Conservation (phyloP, 495 filamentous ascomycete species). For the Tuber indicum region DNA sequence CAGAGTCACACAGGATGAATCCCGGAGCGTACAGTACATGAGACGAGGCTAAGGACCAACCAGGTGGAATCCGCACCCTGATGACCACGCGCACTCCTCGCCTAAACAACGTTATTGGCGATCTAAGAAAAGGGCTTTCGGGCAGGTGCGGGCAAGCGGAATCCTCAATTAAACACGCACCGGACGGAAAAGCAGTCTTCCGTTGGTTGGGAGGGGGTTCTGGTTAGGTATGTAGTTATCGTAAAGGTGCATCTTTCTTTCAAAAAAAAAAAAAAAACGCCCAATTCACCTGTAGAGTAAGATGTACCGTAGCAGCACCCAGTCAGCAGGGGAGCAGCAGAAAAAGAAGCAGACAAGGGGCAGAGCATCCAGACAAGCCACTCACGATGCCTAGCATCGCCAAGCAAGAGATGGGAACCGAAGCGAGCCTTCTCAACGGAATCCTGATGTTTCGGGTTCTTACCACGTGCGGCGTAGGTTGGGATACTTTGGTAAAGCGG, state of each 20-base stretch:
- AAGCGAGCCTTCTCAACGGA: not conserved
- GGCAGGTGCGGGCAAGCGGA: not conserved
- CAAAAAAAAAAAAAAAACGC: not conserved
- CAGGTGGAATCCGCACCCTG: slow-evolving; percentile 29
- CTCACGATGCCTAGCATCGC: not conserved
- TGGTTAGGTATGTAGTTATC: not conserved
- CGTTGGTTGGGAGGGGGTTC: not conserved
- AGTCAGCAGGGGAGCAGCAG: not conserved
- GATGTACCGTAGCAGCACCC: not conserved
- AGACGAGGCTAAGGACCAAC: slow-evolving; percentile 31
- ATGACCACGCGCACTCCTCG: slow-evolving; percentile 31
- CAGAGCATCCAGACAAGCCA: not conserved
- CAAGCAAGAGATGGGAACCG: not conserved
- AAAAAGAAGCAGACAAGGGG: slow-evolving; percentile 4
- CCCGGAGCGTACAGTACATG: slow-evolving; percentile 13
- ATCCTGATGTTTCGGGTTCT: slow-evolving; percentile 1
- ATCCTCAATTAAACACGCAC: not conserved
- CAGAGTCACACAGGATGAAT: slow-evolving; percentile 33
- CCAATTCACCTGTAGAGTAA: not conserved
- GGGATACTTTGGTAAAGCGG: not conserved
- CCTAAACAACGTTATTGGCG: slow-evolving; percentile 38
- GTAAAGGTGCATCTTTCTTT: not conserved
- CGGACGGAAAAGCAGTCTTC: not conserved
- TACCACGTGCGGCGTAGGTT: not conserved
- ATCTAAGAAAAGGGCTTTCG: slow-evolving; percentile 20